phyloP scores from a whole-genome alignment of 2,329 filamentous ascomycete species.

The Microdochium trichocladiopsis region DNA sequence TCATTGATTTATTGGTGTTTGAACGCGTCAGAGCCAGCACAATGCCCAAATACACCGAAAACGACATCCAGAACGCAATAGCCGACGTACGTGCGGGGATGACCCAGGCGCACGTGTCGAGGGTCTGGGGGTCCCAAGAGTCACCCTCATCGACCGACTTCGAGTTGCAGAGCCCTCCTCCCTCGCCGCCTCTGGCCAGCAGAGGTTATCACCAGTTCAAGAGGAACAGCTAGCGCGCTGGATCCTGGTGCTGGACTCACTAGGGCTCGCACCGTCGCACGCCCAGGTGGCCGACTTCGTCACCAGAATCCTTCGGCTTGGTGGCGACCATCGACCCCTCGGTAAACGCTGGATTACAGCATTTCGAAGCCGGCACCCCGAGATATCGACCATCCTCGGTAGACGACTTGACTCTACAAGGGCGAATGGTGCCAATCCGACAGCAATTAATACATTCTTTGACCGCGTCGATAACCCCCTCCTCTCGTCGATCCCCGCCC shows the following conservation, averaged over 20 bases:
- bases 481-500: not conserved
- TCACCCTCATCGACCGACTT: not conserved
- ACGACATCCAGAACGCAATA: not conserved
- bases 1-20: not conserved
- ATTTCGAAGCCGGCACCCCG: slow-evolving; percentile 1
- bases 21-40: not conserved
- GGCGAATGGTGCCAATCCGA: slow-evolving; percentile 1
- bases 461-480: not conserved
- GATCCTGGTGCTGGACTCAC: not conserved
- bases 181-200: not conserved
- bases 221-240: not conserved
- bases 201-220: too few relatives aligned
- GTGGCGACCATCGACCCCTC: not conserved
- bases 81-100: not conserved
- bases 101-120: not conserved
- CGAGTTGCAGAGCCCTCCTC: not conserved
- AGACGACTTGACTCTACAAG: not conserved
- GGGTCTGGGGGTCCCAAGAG: not conserved
- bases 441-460: slow-evolving; percentile 1
- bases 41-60: not conserved
- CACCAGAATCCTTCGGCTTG: too few relatives aligned
- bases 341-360: slow-evolving; percentile 1
- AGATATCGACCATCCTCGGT: not conserved
- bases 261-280: not conserved
- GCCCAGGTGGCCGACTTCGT: not conserved